These are phyloP conservation scores for Brassica balearica DNA, from an alignment of 441 rosid species.

Conservation along the genomic window DNA sequence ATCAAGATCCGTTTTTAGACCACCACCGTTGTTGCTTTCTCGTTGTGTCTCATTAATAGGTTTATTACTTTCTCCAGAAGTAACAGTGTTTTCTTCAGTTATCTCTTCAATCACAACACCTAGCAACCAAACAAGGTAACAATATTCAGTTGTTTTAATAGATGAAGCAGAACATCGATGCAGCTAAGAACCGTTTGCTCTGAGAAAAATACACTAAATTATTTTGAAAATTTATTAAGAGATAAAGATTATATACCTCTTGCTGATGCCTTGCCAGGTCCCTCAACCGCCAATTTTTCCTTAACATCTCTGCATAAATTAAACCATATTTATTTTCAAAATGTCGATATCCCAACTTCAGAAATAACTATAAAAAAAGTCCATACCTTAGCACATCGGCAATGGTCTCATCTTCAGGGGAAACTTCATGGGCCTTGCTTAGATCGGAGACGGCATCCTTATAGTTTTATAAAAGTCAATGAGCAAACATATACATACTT, in stretches of 20 bases:
- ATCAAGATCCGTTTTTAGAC: conserved; percentile 55
- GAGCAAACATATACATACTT: conserved; percentile 15
- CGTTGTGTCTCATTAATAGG: conserved; percentile 45
- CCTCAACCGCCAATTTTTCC: conserved; percentile 64
- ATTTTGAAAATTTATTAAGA: conserved; percentile 3
- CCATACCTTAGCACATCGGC: conserved; percentile 75
- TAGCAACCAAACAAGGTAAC: conserved; percentile 42
- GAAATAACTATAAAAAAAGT: neutral
- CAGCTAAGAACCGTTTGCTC: neutral
- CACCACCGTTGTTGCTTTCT: conserved; percentile 42
- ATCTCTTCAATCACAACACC: conserved; percentile 84
- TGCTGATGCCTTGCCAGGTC: conserved; percentile 52
- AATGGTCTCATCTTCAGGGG: conserved; percentile 89
- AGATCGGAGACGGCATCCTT: conserved; percentile 90
- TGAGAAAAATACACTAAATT: neutral
- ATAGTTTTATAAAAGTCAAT: conserved; percentile 30
- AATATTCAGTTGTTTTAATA: conserved; percentile 12
- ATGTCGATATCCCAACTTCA: neutral
- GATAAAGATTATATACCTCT: conserved; percentile 50
- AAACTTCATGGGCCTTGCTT: conserved; percentile 78
- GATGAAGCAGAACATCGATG: conserved; percentile 23
- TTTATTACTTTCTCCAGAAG: conserved; percentile 49
- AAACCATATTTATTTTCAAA: neutral
- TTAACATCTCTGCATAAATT: conserved; percentile 60
- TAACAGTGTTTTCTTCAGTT: conserved; percentile 58